Percentiles rank a stretch among this genome's conserved stretches.
Conservation (phyloP, 164 flowering plant genomes). For the Warburgia ugandensis region DNA sequence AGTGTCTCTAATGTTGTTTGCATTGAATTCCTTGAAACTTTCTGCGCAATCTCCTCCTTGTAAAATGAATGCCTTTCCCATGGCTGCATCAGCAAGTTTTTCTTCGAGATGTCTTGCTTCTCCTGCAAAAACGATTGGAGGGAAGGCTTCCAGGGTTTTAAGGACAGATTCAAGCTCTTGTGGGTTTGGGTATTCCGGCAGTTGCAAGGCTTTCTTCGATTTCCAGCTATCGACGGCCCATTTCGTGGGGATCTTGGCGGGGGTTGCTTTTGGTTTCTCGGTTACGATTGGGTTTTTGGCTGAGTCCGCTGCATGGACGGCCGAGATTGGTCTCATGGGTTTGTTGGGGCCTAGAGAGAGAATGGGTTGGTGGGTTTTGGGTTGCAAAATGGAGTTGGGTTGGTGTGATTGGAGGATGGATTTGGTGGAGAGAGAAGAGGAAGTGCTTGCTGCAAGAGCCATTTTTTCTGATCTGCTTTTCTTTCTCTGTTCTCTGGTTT, state of each 20-base stretch:
- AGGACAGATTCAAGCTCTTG: conserved; percentile 28
- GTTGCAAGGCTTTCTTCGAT: conserved; percentile 20
- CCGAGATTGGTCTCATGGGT: conserved; percentile 33
- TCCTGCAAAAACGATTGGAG: conserved; percentile 45
- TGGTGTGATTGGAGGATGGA: conserved; percentile 11
- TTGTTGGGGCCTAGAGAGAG: conserved; percentile 10
- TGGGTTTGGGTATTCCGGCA: conserved; percentile 22
- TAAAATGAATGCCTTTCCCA: conserved; percentile 41
- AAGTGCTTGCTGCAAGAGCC: conserved; percentile 15
- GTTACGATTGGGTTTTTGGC: conserved; percentile 24
- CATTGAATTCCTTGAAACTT: conserved; percentile 48
- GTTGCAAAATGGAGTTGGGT: conserved; percentile 11
- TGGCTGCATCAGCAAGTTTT: conserved; percentile 35
- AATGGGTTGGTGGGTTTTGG: conserved; percentile 18
- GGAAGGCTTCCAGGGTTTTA: conserved; percentile 24
- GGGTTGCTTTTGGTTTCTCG: conserved; percentile 6
- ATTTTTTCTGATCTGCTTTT: conserved; percentile 1
- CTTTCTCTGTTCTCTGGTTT: not conserved
- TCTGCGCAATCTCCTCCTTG: conserved; percentile 55
- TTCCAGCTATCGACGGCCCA: conserved; percentile 29
- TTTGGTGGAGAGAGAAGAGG: conserved; percentile 14
- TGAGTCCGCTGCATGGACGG: conserved; percentile 57
- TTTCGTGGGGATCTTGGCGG: conserved; percentile 6
- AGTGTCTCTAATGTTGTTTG: conserved; percentile 40
- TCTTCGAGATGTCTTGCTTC: conserved; percentile 49